Evolutionary conservation across 768 basidiomycete species (phyloP).

Genomic region (Boletales sp.): DNA sequence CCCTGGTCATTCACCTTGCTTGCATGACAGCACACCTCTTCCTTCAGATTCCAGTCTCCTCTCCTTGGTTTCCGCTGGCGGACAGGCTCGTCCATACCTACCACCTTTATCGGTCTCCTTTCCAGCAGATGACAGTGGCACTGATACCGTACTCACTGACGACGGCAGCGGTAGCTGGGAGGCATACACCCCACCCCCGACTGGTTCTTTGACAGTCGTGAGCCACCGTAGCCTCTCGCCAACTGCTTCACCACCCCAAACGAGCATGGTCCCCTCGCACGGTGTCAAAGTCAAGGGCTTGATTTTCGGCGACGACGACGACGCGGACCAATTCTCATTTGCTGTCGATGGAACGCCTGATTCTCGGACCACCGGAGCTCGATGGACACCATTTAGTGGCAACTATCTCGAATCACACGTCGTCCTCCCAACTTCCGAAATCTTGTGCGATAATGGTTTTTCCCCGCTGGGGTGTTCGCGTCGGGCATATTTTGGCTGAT

Average conservation of each 20-base stretch:
- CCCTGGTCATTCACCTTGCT: constrained; percentile 26
- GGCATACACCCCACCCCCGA: constrained; percentile 60
- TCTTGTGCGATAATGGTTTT: constrained; percentile 37
- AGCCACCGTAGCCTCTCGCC: constrained; percentile 37
- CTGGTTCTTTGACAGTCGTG: constrained; percentile 48
- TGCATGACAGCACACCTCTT: constrained; percentile 19
- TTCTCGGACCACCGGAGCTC: constrained; percentile 9
- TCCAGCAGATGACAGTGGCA: constrained; percentile 49
- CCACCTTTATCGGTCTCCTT: constrained; percentile 41
- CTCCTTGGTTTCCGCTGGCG: constrained; percentile 32
- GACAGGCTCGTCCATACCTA: constrained; percentile 44
- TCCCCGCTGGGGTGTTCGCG: constrained; percentile 46
- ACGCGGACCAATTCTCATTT: constrained; percentile 53
- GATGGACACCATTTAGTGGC: constrained; percentile 31
- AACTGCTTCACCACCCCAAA: constrained; percentile 16
- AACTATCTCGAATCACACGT: constrained; percentile 29
- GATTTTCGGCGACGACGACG: constrained; percentile 45
- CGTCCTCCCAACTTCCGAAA: constrained; percentile 29
- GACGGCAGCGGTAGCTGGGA: constrained; percentile 54
- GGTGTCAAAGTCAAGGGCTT: constrained; percentile 30
- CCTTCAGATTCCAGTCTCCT: constrained; percentile 16
- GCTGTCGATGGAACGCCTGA: constrained; percentile 23
- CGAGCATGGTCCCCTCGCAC: constrained; percentile 36
- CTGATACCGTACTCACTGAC: constrained; percentile 48
- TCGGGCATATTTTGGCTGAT: constrained; percentile 30